These are phyloP conservation scores for Ustilago shanxiensis DNA, from an alignment of 1,284 basidiomycete species.

Conservation along the genomic window DNA sequence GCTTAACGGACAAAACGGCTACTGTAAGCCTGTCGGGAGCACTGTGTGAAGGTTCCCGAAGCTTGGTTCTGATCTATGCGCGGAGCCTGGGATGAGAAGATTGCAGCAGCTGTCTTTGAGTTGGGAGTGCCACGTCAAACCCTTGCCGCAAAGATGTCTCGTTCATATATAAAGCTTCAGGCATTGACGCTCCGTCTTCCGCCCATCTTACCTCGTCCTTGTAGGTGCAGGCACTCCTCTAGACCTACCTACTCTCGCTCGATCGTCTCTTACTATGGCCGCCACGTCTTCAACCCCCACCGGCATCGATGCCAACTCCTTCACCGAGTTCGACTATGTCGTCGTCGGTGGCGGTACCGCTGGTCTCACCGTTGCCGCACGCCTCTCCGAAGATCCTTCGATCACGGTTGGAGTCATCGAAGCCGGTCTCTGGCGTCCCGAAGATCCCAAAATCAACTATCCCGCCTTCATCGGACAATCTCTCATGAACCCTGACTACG, in stretches of 20 bases:
- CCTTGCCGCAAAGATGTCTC: no score
- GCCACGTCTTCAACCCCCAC: slow-evolving; percentile 40
- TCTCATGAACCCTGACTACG: slow-evolving; percentile 58
- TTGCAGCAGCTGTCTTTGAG: neutral
- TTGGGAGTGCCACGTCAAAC: neutral
- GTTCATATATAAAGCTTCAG: neutral
- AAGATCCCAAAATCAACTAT: slow-evolving; percentile 57
- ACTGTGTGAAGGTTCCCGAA: neutral
- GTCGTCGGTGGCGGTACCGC: slow-evolving; percentile 58
- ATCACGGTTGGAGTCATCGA: slow-evolving; percentile 60
- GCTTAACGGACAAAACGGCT: no score
- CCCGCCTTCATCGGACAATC: slow-evolving; percentile 54
- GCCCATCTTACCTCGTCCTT: neutral
- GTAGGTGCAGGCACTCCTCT: neutral
- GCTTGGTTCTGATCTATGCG: neutral
- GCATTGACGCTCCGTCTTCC: neutral
- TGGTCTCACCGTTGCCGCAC: slow-evolving; percentile 55
- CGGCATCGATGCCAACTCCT: slow-evolving; percentile 45
- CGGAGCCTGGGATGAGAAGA: neutral
- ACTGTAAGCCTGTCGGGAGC: no score
- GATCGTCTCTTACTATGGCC: slow-evolving; percentile 9
- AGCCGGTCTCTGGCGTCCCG: slow-evolving; percentile 55
- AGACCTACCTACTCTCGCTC: neutral
- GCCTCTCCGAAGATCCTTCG: slow-evolving; percentile 52
- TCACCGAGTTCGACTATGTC: slow-evolving; percentile 60